Conservation (phyloP, 2,329 filamentous ascomycete genomes). For the Ophiostoma himal-ulmi region DNA sequence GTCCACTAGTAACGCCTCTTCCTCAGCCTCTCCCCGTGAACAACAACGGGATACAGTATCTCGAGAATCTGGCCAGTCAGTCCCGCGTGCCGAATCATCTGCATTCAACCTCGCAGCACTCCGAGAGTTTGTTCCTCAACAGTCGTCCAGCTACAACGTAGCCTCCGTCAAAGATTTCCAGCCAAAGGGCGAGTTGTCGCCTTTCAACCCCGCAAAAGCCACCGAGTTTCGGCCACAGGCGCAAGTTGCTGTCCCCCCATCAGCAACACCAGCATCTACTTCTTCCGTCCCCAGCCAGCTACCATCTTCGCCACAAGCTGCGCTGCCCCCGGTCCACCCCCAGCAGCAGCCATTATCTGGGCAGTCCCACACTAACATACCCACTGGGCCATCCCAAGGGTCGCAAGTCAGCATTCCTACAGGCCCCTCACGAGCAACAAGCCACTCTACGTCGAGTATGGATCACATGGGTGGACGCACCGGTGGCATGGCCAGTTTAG, state of each 20-base stretch:
- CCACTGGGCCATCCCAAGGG: conserved; percentile 21
- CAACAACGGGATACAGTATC: conserved; percentile 13
- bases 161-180: conserved; percentile 23
- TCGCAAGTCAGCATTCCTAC: conserved; percentile 22
- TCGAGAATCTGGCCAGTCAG: conserved; percentile 17
- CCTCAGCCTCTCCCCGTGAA: conserved; percentile 24
- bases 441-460: conserved; percentile 35
- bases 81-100: conserved; percentile 21
- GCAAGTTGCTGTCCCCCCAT: conserved; percentile 18
- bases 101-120: conserved; percentile 54
- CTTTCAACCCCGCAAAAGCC: conserved; percentile 26
- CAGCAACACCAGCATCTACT: conserved; percentile 17
- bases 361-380: conserved; percentile 14
- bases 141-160: conserved; percentile 20
- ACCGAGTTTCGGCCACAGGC: conserved; percentile 26
- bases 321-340: background rate
- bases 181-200: conserved; percentile 24
- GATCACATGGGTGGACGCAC: conserved; percentile 39
- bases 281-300: conserved; percentile 14
- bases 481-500: conserved; percentile 4
- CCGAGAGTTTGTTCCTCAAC: conserved; percentile 35
- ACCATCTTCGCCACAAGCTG: conserved; percentile 19
- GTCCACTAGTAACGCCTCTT: conserved; percentile 24
- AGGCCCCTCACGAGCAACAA: conserved; percentile 21
- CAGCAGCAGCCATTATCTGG: conserved; percentile 13